These are phyloP conservation scores for Fomitopsis palustris DNA, from an alignment of 1,284 basidiomycete genomes.

Conservation along the genomic window DNA sequence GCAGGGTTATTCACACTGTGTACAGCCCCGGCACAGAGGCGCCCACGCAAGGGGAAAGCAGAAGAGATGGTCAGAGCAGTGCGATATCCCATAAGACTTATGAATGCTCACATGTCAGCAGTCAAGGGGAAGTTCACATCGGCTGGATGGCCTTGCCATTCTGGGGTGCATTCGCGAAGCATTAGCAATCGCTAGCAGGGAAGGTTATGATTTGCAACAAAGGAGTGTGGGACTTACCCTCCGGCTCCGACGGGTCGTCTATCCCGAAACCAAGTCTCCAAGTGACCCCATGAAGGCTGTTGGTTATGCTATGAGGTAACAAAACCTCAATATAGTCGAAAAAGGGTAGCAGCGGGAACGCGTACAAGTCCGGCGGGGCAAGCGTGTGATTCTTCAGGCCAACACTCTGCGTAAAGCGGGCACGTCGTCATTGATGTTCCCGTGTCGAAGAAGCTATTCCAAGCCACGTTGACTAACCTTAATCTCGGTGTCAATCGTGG, in stretches of 20 bases:
- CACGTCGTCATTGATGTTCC: neutral
- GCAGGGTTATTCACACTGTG: slow-evolving; percentile 43
- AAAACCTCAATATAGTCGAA: neutral
- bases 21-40: neutral
- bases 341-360: slow-evolving; percentile 7
- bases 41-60: neutral
- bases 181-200: neutral
- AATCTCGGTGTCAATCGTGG: slow-evolving; percentile 54
- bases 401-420: slow-evolving; percentile 32
- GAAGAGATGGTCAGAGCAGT: neutral
- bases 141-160: slow-evolving; percentile 58
- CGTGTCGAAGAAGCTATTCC: neutral
- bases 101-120: slow-evolving; percentile 38
- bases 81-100: neutral
- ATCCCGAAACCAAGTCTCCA: slow-evolving; percentile 62
- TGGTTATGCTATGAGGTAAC: slow-evolving; percentile 35
- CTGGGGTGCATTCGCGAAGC: slow-evolving; percentile 24
- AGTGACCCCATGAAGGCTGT: slow-evolving; percentile 55
- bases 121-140: slow-evolving; percentile 49
- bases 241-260: slow-evolving; percentile 45
- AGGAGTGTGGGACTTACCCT: slow-evolving; percentile 37
- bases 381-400: slow-evolving; percentile 51
- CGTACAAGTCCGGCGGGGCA: slow-evolving; percentile 61
- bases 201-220: neutral
- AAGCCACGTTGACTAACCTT: slow-evolving; percentile 35